These are phyloP conservation scores for Trypanosoma boissoni DNA, from an alignment of 208 protist genomes.

Conservation along the genomic window DNA sequence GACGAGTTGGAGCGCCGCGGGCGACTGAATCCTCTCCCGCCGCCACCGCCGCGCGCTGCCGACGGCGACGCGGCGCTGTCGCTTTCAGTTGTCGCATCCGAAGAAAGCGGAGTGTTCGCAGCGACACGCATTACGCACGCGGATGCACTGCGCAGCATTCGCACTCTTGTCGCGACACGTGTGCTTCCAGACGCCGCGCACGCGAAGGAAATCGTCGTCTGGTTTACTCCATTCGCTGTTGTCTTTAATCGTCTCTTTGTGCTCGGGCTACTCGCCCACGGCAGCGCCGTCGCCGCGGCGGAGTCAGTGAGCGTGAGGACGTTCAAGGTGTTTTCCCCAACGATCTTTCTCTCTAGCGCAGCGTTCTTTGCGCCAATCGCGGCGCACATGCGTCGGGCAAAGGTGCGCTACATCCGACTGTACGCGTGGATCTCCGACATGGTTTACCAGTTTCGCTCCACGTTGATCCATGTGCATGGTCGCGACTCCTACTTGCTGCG, in stretches of 20 bases:
- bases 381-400: constrained; percentile 55
- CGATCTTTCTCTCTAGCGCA: constrained; percentile 64
- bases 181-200: constrained; percentile 53
- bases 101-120: constrained; percentile 15
- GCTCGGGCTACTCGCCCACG: constrained; percentile 65
- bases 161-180: constrained; percentile 48
- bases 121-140: constrained; percentile 62
- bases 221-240: constrained; percentile 66
- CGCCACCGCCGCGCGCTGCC: constrained; percentile 9
- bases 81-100: constrained; percentile 53
- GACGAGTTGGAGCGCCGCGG: constrained; percentile 64
- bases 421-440: constrained; percentile 72
- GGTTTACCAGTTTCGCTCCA: constrained; percentile 65
- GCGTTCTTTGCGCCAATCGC: constrained; percentile 72
- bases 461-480: constrained; percentile 72
- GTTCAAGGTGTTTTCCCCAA: constrained; percentile 62
- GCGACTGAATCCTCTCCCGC: constrained; percentile 24
- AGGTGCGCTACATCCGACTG: constrained; percentile 48
- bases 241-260: constrained; percentile 76
- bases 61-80: constrained; percentile 42
- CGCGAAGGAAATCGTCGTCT: constrained; percentile 65
- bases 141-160: constrained; percentile 64
- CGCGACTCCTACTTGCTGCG: constrained; percentile 71
- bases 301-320: constrained; percentile 42
- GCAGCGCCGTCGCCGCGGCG: constrained; percentile 64